Evolutionary conservation across 805 yeast species (phyloP).

Genomic region (Monosporozyma aerobia): DNA sequence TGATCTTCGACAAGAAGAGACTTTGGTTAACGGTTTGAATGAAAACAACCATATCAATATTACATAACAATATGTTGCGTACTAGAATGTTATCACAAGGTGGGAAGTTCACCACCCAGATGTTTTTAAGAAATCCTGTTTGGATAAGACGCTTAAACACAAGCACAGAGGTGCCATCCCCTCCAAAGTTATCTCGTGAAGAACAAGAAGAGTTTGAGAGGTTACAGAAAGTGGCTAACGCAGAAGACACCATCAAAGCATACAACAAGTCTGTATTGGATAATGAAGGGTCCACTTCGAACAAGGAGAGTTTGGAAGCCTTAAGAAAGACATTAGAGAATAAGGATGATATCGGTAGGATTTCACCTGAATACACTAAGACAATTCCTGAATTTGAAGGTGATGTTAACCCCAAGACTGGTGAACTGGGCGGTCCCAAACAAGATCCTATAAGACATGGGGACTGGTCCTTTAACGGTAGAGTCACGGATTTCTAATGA

Average conservation of each 20-base stretch:
- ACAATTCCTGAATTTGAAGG: constrained; percentile 95
- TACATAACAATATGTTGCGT: neutral
- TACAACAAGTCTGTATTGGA: constrained; percentile 42
- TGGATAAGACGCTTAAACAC: constrained; percentile 6
- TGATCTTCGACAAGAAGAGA: neutral
- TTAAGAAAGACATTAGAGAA: constrained; percentile 24
- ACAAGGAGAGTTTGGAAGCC: constrained; percentile 26
- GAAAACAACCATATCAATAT: neutral
- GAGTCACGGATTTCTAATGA: constrained; percentile 82
- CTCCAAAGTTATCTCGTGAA: constrained; percentile 28
- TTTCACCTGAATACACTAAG: constrained; percentile 61
- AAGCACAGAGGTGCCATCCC: constrained; percentile 21
- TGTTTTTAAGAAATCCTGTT: constrained; percentile 1
- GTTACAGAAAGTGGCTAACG: constrained; percentile 69
- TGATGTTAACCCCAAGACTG: constrained; percentile 83
- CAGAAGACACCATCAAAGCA: constrained; percentile 70
- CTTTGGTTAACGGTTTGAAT: neutral
- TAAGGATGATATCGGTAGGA: constrained; percentile 49
- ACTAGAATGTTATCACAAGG: neutral
- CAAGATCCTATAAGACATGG: constrained; percentile 90
- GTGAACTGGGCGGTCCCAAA: constrained; percentile 95
- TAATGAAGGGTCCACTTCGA: constrained; percentile 15
- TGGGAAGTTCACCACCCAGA: neutral
- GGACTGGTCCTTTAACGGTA: constrained; percentile 91
- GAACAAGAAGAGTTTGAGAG: constrained; percentile 74